Evolutionary conservation across 1,139 yeast species (phyloP), one percentile per base, ranked within the genome.

Genomic region (Nakaseomyces bracarensis): DNA sequence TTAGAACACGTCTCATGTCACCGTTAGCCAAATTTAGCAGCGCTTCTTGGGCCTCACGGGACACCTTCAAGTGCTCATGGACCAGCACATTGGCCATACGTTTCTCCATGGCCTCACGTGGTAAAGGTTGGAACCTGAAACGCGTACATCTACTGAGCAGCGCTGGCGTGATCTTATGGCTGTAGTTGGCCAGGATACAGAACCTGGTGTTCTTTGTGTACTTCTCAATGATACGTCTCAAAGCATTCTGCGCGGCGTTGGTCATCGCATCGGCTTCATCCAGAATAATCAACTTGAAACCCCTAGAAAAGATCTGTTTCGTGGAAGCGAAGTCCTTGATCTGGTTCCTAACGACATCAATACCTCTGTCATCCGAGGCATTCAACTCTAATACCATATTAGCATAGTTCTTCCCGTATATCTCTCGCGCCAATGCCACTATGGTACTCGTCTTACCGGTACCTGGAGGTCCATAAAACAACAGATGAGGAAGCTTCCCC

Each of bases 211-310:
- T 89, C 57, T 85, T 83, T 21, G 98, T 89, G 60, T 86, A 91
- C 59, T 85, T 87, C 62, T 93, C 99, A 62, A 93, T 93, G 54
- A 77, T 73, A 56, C 99, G 70, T 63, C 99, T 75, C 49, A 93
- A 69, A 1, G 98, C 96, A 60, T 91, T 91, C 62, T 93, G 96
- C 0, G 99, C 98, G 8, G 83, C 95, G 46, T 83, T 80, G 1
- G 99, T 91, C 98, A 93, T 93, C 36, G 98, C 95, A 65, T 93
- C 98, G 0, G 98, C 98, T 66, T 93, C 99, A 66, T 93, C 99
- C 50, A 93, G 69, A 27, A 93, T 86, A 46, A 93, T 82, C 52
- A 93, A 70, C 58, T 93, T 93, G 71, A 89, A 91, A 13, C 91
- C 87, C 45, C 67, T 65, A 18, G 70, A 61, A 65, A 91, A 93